Evolutionary conservation across 495 filamentous ascomycete genomes (phyloP).

Genomic region (Neurospora sp.): DNA sequence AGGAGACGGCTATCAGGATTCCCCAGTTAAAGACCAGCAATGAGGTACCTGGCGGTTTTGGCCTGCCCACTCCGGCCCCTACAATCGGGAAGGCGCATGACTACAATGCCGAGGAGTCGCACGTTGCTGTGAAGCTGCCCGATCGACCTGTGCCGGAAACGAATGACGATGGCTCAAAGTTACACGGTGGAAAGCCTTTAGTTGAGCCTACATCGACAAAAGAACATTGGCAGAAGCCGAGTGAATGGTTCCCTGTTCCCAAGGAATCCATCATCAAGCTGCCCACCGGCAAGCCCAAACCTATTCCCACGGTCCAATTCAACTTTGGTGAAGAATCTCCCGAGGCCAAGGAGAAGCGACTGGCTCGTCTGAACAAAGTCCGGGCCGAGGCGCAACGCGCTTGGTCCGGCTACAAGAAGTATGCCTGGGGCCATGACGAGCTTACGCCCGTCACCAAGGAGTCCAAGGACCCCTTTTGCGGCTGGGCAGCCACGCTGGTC

Average conservation of each 20-base stretch:
- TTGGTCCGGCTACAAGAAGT: slow-evolving; percentile 73
- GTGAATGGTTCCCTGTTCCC: slow-evolving; percentile 66
- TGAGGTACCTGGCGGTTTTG: slow-evolving; percentile 15
- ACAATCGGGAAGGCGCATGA: neutral
- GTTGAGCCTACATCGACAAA: slow-evolving; percentile 13
- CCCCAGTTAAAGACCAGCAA: slow-evolving; percentile 28
- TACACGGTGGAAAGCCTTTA: neutral
- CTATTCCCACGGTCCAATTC: slow-evolving; percentile 69
- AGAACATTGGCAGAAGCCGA: slow-evolving; percentile 59
- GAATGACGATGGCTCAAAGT: neutral
- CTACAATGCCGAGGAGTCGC: neutral
- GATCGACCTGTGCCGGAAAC: neutral
- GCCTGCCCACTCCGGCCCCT: slow-evolving; percentile 13
- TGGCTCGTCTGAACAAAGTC: slow-evolving; percentile 56
- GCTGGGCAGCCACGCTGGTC: slow-evolving; percentile 91
- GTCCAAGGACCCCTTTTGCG: slow-evolving; percentile 70
- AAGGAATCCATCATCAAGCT: slow-evolving; percentile 59
- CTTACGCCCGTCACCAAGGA: slow-evolving; percentile 56
- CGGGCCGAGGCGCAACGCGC: slow-evolving; percentile 66
- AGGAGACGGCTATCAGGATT: slow-evolving; percentile 19
- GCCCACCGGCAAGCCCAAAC: slow-evolving; percentile 57
- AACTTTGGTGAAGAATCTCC: slow-evolving; percentile 54
- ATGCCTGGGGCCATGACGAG: slow-evolving; percentile 83
- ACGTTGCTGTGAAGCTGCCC: slow-evolving; percentile 2
- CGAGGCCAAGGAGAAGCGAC: slow-evolving; percentile 48